Base-by-base conservation (phyloP, 2,329 filamentous ascomycete genomes). In the Coniochaeta prunicola region DNA sequence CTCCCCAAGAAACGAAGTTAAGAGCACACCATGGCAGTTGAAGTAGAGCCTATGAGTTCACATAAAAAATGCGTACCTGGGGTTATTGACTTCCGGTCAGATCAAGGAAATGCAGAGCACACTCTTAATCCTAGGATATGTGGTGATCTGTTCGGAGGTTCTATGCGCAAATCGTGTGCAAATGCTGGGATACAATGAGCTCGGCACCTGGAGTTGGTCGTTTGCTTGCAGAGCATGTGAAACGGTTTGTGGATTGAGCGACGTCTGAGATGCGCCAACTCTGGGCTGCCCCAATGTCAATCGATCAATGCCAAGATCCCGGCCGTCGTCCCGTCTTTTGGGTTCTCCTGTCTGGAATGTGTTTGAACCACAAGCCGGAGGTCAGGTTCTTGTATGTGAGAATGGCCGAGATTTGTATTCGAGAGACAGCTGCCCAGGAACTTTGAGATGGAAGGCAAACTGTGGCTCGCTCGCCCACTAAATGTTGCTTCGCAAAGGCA, bases 191-290 rank as follows among this genome's bases (percentile, higher is more conserved):
- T 24, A 40, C 24, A 31, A n/a, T 42, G 40, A 21, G 19, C 19
- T 38, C 15, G 40, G 40, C 40, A 24, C n/a, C 5, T 28, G 7
- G 26, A 45, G 45, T 28, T 58, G 56, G 6, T 50, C 30, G 19
- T 50, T 48, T 40, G 38, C 45, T 56, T 60, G 59, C 42, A 17
- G 50, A 55, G 28, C 34, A 56, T 57, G 54, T 67, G 65, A 66
- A 67, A 67, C 66, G 13, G 62, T 61, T 59, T 55, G 56, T 30
- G 55, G 56, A 53, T 57, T 57, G 58, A 59, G 56, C 57, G 54
- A 38, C 56, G 64, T 68, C 59, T 65, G 65, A 63, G 61, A 58
- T 53, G 56, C 57, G 59, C 59, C 56, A 54, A 53, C 42, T 58
- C 36, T 42, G 56, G 56, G 30, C 24, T 28, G 56, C 34, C 34